A percentile compares a stretch with the other conserved stretches of the same genome.
Conservation (phyloP, 768 basidiomycete species). For the Kwoniella mangroviensis region DNA sequence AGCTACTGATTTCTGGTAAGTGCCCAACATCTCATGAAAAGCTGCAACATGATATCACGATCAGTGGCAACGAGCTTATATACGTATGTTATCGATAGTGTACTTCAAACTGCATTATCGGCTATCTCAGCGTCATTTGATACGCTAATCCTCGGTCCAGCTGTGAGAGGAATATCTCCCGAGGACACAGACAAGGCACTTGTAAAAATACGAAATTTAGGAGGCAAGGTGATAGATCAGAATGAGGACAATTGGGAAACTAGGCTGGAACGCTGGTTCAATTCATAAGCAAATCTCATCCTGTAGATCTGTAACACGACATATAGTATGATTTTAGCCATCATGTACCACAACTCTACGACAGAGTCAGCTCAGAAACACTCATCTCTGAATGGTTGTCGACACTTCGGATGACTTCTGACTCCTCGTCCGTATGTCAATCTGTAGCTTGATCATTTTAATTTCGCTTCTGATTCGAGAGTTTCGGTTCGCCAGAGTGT, state of each 20-base stretch:
- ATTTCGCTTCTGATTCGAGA: too few species aligned
- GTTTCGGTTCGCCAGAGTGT: too few species aligned
- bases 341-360: too few species aligned
- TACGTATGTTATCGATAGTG: constrained; percentile 18
- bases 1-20: constrained; percentile 76
- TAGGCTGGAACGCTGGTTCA: background rate
- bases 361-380: too few species aligned
- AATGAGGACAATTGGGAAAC: background rate
- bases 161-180: constrained; percentile 32
- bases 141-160: constrained; percentile 34
- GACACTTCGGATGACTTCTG: too few species aligned
- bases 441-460: too few species aligned
- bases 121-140: constrained; percentile 32
- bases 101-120: constrained; percentile 27
- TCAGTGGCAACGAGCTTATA: background rate
- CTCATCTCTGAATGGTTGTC: too few species aligned
- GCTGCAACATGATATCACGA: background rate
- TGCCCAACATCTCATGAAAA: constrained; percentile 1
- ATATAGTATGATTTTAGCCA: background rate
- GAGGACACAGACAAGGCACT: constrained; percentile 24
- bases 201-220: constrained; percentile 19
- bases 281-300: background rate
- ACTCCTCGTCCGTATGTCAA: too few species aligned
- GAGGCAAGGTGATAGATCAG: constrained; percentile 26
- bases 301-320: background rate